phyloP scores from a whole-genome alignment of 2,329 filamentous ascomycete species.

The Trichoderma gracile region DNA sequence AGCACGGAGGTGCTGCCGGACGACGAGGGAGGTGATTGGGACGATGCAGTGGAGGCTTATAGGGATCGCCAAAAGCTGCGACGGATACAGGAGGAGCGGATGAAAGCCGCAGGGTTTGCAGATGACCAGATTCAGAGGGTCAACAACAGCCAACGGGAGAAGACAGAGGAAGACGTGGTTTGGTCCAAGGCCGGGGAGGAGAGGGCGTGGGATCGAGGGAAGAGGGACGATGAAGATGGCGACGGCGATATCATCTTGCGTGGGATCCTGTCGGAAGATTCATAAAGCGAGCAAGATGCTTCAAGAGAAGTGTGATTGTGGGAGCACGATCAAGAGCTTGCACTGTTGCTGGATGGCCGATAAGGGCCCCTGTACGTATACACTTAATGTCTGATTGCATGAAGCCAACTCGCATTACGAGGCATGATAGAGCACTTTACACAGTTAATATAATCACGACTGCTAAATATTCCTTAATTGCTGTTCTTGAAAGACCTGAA shows the following conservation, averaged over 20 bases:
- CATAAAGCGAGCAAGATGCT: background rate
- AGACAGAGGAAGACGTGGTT: conserved; percentile 64
- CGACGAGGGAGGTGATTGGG: conserved; percentile 64
- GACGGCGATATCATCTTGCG: conserved; percentile 3
- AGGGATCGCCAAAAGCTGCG: conserved; percentile 79
- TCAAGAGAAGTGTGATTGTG: background rate
- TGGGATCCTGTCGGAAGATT: conserved; percentile 26
- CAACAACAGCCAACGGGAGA: conserved; percentile 52
- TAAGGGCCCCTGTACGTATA: background rate
- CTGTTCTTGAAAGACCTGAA: no score
- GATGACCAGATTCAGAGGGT: conserved; percentile 68
- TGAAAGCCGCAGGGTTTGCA: conserved; percentile 76
- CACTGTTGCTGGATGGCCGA: background rate
- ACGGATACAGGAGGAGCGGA: conserved; percentile 70
- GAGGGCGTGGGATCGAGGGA: conserved; percentile 62
- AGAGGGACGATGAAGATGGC: conserved; percentile 34
- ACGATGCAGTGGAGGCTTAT: conserved; percentile 73
- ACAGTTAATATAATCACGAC: background rate
- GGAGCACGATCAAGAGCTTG: background rate
- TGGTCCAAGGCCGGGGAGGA: conserved; percentile 71
- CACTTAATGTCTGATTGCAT: background rate
- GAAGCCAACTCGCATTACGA: background rate
- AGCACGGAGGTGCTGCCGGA: conserved; percentile 50
- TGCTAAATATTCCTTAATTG: background rate
- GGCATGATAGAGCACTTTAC: background rate